Evolutionary conservation across 805 yeast genomes (phyloP), one percentile per base, ranked within the genome.

Genomic region (Isabelozyma gotoi): DNA sequence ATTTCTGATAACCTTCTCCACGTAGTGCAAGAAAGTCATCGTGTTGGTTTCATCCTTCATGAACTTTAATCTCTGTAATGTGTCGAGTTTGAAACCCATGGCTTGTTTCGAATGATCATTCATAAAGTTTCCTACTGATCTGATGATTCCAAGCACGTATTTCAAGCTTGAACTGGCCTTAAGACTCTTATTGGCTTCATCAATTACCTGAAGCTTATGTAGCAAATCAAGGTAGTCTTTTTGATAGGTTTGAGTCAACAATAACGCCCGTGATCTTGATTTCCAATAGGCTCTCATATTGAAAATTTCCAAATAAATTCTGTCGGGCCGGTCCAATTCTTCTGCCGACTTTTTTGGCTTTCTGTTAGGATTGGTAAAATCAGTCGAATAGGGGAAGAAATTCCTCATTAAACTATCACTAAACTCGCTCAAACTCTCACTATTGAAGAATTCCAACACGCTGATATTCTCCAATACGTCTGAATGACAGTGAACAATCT

Each of bases 71-170:
- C 98, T 73, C 57, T 90, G 97, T 41, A 94, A 73, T n/a, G 97
- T 88, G 36, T 88, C 84, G 46, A 94, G 71, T 56, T 86, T 85
- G 74, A 95, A 95, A 3, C 99, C 99, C 51, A 80, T 77, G 1
- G 97, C 98, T 61, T 90, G 96, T 55, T 90, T 91, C 2, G 88
- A 74, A n/a, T 81, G 72, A 56, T 90, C 96, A 61, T 95, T 94
- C 99, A 94, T 94, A 62, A 84, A 92, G 62, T 94, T 94, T 46
- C 99, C 99, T 40, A 94, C 94, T 3, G 91, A 84, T 49, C 91
- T 71, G 48, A 94, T 92, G 38, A 94, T 81, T 44, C 88, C 90
- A 56, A 95, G 77, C 12, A 94, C 82, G 43, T 80, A 77, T 48
- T 82, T 78, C 57, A 95, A 73, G 40, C 81, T 80, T 14, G 77